Conservation (phyloP, 1,284 basidiomycete genomes). For the Xerocomus nothofagi region DNA sequence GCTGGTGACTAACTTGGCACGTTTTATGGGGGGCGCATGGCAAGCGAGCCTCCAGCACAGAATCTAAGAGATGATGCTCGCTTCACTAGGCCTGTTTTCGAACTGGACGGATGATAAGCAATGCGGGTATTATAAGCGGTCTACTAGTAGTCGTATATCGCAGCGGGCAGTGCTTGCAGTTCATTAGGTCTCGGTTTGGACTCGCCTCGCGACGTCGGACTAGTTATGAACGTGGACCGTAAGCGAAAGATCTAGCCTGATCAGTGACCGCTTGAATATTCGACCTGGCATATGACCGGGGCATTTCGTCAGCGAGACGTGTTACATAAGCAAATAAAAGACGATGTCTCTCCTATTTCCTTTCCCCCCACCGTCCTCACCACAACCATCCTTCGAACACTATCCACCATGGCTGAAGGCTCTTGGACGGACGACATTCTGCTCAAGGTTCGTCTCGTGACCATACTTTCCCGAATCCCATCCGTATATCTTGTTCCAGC, state of each 20-base stretch:
- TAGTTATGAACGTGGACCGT: background rate
- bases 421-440: constrained; percentile 74
- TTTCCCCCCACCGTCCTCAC: constrained; percentile 10
- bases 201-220: constrained; percentile 2
- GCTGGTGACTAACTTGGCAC: background rate
- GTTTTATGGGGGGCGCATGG: too few relatives aligned
- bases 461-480: background rate
- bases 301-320: constrained; percentile 25
- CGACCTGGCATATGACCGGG: constrained; percentile 15
- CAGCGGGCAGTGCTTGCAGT: background rate
- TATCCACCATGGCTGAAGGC: constrained; percentile 51
- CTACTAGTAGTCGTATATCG: background rate
- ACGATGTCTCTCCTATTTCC: constrained; percentile 18
- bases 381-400: background rate
- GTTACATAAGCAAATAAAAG: constrained; percentile 30
- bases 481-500: constrained; percentile 36
- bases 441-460: constrained; percentile 61
- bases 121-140: background rate
- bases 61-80: background rate
- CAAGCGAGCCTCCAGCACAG: background rate
- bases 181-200: background rate
- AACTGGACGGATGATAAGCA: background rate
- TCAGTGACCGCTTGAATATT: too few relatives aligned
- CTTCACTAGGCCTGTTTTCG: background rate
- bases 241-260: background rate